phyloP scores from a whole-genome alignment of 2,329 filamentous ascomycete species.

The Phoma herbarum region DNA sequence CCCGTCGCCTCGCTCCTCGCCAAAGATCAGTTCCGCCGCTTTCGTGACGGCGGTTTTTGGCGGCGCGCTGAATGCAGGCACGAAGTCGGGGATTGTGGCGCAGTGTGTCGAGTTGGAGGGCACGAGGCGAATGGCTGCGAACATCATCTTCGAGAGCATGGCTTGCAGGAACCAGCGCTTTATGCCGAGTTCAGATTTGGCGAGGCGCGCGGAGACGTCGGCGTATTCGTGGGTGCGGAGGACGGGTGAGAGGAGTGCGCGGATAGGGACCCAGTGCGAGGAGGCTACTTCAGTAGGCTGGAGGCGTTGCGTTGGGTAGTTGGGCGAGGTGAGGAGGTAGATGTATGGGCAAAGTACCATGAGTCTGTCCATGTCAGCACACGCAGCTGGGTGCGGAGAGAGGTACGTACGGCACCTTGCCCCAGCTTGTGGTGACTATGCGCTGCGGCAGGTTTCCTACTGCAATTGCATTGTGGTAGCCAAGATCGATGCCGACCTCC shows the following conservation, averaged over 20 bases:
- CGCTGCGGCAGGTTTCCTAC: constrained; percentile 72
- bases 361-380: constrained; percentile 49
- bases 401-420: constrained; percentile 65
- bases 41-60: constrained; percentile 22
- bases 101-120: constrained; percentile 70
- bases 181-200: constrained; percentile 63
- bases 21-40: constrained; percentile 28
- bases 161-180: constrained; percentile 64
- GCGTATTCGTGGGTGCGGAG: constrained; percentile 70
- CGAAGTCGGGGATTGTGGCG: constrained; percentile 61
- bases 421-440: constrained; percentile 72
- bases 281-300: constrained; percentile 74
- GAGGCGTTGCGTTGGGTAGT: constrained; percentile 66
- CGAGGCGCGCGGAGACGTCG: constrained; percentile 69
- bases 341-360: constrained; percentile 76
- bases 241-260: constrained; percentile 66
- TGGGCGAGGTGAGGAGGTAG: constrained; percentile 67
- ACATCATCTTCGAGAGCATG: constrained; percentile 72
- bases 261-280: constrained; percentile 73
- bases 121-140: constrained; percentile 69
- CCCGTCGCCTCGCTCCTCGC: constrained; percentile 37
- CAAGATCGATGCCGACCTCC: constrained; percentile 71
- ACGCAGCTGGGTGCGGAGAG: background rate
- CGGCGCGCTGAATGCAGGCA: constrained; percentile 40
- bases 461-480: constrained; percentile 54